These are phyloP conservation scores for Pseudogymnoascus sp. DNA, from an alignment of 2,329 filamentous ascomycete genomes.

Conservation along the genomic window DNA sequence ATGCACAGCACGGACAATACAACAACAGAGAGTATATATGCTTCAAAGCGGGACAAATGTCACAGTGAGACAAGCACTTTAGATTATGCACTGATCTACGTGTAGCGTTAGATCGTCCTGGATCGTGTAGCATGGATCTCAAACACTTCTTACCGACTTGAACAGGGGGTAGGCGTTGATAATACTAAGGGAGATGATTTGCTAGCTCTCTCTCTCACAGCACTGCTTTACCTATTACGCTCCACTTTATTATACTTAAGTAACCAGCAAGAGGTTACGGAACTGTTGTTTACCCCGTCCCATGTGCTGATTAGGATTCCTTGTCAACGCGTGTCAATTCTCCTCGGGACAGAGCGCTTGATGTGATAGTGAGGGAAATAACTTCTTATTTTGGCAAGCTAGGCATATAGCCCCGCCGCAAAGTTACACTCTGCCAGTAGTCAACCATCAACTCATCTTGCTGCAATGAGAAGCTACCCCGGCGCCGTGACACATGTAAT, in stretches of 20 bases:
- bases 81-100: not conserved
- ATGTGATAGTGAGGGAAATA: not conserved
- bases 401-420: not conserved
- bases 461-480: not conserved
- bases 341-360: not conserved
- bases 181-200: too few relatives aligned
- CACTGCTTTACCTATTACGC: not conserved
- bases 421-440: not conserved
- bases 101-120: not conserved
- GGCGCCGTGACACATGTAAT: not conserved
- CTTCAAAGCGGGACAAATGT: not conserved
- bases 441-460: not conserved
- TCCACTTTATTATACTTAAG: not conserved
- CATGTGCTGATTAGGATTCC: not conserved
- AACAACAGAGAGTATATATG: not conserved
- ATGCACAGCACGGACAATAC: constrained; percentile 2
- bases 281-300: not conserved
- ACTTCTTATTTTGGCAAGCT: not conserved
- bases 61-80: not conserved
- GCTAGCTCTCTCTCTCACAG: too few relatives aligned
- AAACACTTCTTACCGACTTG: not conserved
- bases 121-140: not conserved
- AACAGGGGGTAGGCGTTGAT: not conserved
- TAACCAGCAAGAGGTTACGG: not conserved
- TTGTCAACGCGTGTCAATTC: not conserved